phyloP scores from a whole-genome alignment of 2,329 filamentous ascomycete genomes.

The Colletotrichum sp. region DNA sequence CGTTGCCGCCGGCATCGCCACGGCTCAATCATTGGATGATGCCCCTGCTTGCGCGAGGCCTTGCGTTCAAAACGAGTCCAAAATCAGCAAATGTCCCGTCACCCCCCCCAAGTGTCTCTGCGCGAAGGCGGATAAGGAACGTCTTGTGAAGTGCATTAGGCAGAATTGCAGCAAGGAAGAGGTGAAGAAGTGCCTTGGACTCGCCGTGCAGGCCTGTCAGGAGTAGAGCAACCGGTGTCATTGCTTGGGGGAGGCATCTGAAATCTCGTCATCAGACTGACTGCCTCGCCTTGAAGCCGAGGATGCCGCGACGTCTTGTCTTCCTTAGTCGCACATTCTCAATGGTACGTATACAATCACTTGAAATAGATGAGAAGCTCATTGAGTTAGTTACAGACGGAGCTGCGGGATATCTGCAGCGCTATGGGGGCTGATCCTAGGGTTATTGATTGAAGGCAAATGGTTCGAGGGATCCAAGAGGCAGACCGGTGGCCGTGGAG shows the following conservation, averaged over 20 bases:
- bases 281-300: not conserved
- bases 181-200: not conserved
- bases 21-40: not conserved
- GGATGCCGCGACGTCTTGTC: not conserved
- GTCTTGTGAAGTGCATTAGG: not conserved
- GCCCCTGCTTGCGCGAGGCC: not conserved
- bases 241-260: not conserved
- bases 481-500: not conserved
- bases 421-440: not conserved
- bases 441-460: not conserved
- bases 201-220: not conserved
- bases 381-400: not conserved
- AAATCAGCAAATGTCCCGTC: not conserved
- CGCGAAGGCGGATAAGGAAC: not conserved
- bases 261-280: not conserved
- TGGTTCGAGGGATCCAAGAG: not conserved
- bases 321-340: not conserved
- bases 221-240: not conserved
- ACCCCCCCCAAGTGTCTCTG: conserved; percentile 6
- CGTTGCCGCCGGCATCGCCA: not conserved
- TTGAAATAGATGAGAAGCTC: not conserved
- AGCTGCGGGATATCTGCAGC: not conserved
- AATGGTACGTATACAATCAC: not conserved
- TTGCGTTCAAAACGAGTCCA: not conserved
- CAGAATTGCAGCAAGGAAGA: not conserved